Base-by-base conservation (phyloP, 2,329 filamentous ascomycete species). In the Fusarium setosum region DNA sequence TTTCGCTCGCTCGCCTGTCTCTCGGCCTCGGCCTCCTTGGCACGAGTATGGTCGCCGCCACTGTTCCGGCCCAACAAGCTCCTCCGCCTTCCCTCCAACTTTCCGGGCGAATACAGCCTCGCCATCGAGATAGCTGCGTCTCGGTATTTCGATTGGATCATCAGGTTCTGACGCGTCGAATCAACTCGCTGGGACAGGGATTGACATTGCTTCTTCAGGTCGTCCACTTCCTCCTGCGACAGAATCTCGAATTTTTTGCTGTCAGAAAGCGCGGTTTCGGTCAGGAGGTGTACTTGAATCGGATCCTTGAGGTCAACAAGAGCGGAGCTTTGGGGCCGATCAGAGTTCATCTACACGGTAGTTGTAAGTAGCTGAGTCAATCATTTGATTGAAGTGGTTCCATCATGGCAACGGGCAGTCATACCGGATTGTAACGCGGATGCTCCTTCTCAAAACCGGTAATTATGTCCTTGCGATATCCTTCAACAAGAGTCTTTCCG, bases 251-350 rank as follows among this genome's bases (percentile, higher is more conserved):
- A 99, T 70, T 89, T 83, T 73, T 90, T 91, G 81, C 94, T 96
- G 79, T 99, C 96, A 60, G 90, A 88, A 61, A 99, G 87, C 18
- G 96, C 96, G 18, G 93, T 98, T 81, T 98, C 95, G 63, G 96
- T 94, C 59, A 99, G 86, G 44, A 99, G 82, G 76, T 98, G 96
- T 76, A 97, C 90, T 71, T 94, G 91, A 41, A 99, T 92, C 60
- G 84, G 87, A 76, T 92, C 92, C 65, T 88, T 87, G 52, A 90
- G 81, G 70, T 91, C 86, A 67, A 90, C 83, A 11, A 86, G 80
- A 5, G 79, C 79, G 18, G 86, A 87, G 70, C 83, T 89, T 65
- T 86, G 85, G 11, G 83, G 81, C 50, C 83, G 82, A 26, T 80
- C 78, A 34, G 78, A 63, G 69, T 86, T 88, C 74, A 82, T 76